Conservation (phyloP, 2,329 filamentous ascomycete species). For the Cladosporium oxysporum region DNA sequence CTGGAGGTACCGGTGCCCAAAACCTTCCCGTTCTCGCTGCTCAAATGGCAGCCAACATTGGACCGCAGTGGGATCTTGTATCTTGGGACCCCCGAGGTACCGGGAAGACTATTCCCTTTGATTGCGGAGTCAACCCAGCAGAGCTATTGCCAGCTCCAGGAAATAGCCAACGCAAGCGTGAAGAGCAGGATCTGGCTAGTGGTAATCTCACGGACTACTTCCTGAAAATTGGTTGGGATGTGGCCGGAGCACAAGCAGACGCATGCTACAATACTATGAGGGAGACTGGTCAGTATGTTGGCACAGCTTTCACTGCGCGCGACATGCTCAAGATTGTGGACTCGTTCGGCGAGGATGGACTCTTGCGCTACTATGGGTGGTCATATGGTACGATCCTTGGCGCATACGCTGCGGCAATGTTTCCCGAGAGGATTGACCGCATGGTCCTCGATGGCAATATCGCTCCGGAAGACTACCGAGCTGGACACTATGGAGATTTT, state of each 20-base stretch:
- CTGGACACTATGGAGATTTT: neutral
- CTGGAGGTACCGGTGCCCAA: slow-evolving; percentile 23
- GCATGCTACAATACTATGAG: slow-evolving; percentile 23
- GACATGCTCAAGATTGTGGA: slow-evolving; percentile 51
- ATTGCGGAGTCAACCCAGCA: slow-evolving; percentile 21
- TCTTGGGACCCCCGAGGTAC: slow-evolving; percentile 22
- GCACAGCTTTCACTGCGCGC: slow-evolving; percentile 48
- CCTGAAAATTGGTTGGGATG: slow-evolving; percentile 9
- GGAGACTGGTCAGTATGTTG: slow-evolving; percentile 41
- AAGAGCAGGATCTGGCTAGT: neutral
- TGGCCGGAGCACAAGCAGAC: slow-evolving; percentile 16
- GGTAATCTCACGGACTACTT: neutral
- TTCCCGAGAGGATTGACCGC: slow-evolving; percentile 38
- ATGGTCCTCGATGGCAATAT: slow-evolving; percentile 47
- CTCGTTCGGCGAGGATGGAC: slow-evolving; percentile 44
- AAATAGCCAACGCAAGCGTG: neutral
- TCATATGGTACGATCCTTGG: slow-evolving; percentile 51
- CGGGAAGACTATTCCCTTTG: slow-evolving; percentile 25
- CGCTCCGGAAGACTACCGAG: slow-evolving; percentile 46
- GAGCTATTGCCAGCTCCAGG: neutral
- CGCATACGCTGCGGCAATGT: slow-evolving; percentile 42
- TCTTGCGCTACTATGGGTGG: slow-evolving; percentile 38
- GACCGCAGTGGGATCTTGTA: slow-evolving; percentile 27
- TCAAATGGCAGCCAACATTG: slow-evolving; percentile 19
- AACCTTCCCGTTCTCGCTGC: slow-evolving; percentile 15